A percentile compares a stretch with the other conserved stretches of the same genome.
phyloP scores from a whole-genome alignment of 1,284 basidiomycete genomes.

The Moesziomyces sp. region DNA sequence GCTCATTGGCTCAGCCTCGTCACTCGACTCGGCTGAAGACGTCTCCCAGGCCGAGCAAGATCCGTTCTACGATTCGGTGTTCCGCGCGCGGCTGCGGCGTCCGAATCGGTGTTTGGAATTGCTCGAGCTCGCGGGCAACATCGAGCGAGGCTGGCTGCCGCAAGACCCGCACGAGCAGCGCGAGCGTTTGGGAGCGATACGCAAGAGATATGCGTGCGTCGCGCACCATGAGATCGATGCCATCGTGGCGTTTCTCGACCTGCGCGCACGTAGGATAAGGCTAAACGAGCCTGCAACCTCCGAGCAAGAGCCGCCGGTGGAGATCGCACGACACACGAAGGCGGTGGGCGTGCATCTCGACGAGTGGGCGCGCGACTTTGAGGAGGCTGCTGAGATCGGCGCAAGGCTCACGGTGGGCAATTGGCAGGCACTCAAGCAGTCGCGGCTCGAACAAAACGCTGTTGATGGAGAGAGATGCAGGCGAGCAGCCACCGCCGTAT shows the following conservation, averaged over 20 bases:
- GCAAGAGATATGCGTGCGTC: constrained; percentile 12
- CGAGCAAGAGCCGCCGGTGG: constrained; percentile 8
- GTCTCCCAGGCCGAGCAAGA: not conserved
- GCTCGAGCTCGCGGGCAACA: constrained; percentile 11
- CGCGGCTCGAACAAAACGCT: not conserved
- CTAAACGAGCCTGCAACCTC: not conserved
- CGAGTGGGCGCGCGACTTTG: constrained; percentile 28
- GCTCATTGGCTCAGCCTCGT: constrained; percentile 1
- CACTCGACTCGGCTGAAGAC: too few species aligned
- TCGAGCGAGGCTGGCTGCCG: constrained; percentile 6
- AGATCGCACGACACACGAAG: constrained; percentile 13
- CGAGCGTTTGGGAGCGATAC: constrained; percentile 6
- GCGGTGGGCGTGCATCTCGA: constrained; percentile 12
- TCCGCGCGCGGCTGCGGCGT: not conserved
- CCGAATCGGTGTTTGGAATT: constrained; percentile 2
- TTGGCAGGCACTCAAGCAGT: not conserved
- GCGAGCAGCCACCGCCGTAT: constrained; percentile 9
- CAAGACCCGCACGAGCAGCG: constrained; percentile 4
- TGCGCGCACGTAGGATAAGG: constrained; percentile 1
- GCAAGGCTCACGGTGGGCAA: constrained; percentile 3
- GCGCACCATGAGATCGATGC: constrained; percentile 10
- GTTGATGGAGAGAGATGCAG: not conserved
- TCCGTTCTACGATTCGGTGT: constrained; percentile 4
- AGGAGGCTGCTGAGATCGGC: constrained; percentile 17
- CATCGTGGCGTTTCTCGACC: constrained; percentile 15